These are phyloP conservation scores for Eremochloa ophiuroides DNA, from an alignment of 176 grass and related monocot genomes.

Conservation along the genomic window DNA sequence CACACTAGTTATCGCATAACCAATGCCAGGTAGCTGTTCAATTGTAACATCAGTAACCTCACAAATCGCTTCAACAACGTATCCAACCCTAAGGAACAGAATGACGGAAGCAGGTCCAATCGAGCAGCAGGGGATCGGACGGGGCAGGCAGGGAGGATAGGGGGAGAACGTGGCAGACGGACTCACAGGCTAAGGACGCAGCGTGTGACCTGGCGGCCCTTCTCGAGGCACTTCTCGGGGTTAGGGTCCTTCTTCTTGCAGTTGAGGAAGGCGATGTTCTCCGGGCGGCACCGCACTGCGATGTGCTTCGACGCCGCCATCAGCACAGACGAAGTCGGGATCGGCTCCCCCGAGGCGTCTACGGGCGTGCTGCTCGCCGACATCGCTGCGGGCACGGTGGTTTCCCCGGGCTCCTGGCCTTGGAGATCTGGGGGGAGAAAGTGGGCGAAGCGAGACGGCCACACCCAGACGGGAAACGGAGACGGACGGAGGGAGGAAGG, in stretches of 20 bases:
- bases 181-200: slow-evolving; percentile 83
- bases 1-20: not conserved
- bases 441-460: not conserved
- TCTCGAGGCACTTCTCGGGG: slow-evolving; percentile 88
- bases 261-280: slow-evolving; percentile 92
- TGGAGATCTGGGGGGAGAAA: slow-evolving; percentile 34
- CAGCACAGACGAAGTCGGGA: slow-evolving; percentile 77
- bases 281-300: slow-evolving; percentile 61
- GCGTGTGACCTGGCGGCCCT: slow-evolving; percentile 69
- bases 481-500: not conserved
- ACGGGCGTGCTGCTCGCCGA: slow-evolving; percentile 53
- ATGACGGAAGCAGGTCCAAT: not conserved
- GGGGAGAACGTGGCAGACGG: not conserved
- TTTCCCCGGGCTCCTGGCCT: not conserved
- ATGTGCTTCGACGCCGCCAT: slow-evolving; percentile 94
- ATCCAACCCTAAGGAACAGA: not conserved
- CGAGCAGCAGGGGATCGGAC: not conserved
- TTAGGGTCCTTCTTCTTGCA: slow-evolving; percentile 97
- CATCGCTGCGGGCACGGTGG: slow-evolving; percentile 18
- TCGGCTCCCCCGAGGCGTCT: slow-evolving; percentile 71
- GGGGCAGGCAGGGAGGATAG: not conserved
- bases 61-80: not conserved
- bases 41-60: not conserved
- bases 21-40: not conserved
- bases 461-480: slow-evolving; percentile 4